Evolutionary conservation across 2,329 filamentous ascomycete species (phyloP).

Genomic region (Diaporthe citri): DNA sequence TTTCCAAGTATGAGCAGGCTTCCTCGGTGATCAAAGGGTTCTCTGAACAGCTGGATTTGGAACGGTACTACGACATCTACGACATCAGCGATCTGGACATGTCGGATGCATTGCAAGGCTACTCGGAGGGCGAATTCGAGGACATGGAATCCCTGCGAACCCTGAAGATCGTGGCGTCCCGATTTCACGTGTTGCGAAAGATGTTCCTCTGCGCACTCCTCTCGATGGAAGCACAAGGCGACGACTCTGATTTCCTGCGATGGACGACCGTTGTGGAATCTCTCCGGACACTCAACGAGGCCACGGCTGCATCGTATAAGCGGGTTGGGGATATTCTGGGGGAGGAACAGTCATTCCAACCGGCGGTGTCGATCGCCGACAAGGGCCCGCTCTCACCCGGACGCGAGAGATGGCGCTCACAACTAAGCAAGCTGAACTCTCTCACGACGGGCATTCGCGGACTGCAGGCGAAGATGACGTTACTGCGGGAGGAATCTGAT

Average conservation of each 20-base stretch:
- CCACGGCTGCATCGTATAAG: conserved; percentile 72
- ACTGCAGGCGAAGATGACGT: conserved; percentile 93
- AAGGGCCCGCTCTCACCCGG: conserved; percentile 75
- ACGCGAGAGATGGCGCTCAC: conserved; percentile 87
- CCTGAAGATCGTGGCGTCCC: conserved; percentile 84
- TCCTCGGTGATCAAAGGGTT: conserved; percentile 77
- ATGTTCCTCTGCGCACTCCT: conserved; percentile 90
- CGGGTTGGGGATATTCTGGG: conserved; percentile 77
- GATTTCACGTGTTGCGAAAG: conserved; percentile 84
- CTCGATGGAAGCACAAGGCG: conserved; percentile 85
- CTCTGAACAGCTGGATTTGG: conserved; percentile 83
- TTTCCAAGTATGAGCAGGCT: conserved; percentile 79
- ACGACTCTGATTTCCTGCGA: conserved; percentile 79
- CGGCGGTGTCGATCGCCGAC: conserved; percentile 66
- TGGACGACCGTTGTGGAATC: conserved; percentile 85
- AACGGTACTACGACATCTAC: conserved; percentile 93
- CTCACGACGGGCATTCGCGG: conserved; percentile 91
- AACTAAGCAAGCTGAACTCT: conserved; percentile 88
- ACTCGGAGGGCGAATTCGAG: conserved; percentile 76
- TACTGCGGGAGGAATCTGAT: conserved; percentile 91
- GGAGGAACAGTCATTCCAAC: conserved; percentile 79
- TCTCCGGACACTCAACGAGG: conserved; percentile 73
- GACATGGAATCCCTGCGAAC: conserved; percentile 83
- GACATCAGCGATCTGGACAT: conserved; percentile 82
- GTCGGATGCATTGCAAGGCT: conserved; percentile 75